These are phyloP conservation scores for Chlorella sp. DNA, from an alignment of 139 green algal genomes.

Conservation along the genomic window DNA sequence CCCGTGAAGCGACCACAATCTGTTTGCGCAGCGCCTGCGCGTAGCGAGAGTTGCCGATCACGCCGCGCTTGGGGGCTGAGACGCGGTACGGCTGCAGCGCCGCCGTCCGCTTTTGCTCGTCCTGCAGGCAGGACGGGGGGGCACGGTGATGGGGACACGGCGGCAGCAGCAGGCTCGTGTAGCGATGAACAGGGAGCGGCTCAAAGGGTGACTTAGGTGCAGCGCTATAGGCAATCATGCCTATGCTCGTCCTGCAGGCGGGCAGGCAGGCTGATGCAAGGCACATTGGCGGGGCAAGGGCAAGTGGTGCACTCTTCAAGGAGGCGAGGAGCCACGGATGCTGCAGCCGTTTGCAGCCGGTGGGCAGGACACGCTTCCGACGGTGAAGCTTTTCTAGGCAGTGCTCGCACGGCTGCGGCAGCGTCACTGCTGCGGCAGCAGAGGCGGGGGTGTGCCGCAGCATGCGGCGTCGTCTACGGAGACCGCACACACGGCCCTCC, in stretches of 20 bases:
- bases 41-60: conserved; percentile 72
- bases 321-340: no score
- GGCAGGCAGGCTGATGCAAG: neutral
- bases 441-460: neutral
- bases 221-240: no score
- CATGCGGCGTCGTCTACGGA: neutral
- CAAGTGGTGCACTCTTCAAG: neutral
- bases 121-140: conserved; percentile 9
- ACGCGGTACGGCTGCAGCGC: conserved; percentile 68
- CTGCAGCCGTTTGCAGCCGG: no score
- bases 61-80: conserved; percentile 56
- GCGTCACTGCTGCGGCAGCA: neutral
- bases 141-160: neutral
- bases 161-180: no score
- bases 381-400: no score
- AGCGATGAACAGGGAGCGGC: no score
- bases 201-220: no score
- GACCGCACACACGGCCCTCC: neutral
- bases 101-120: conserved; percentile 43
- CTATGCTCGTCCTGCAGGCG: neutral
- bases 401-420: neutral
- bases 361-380: no score
- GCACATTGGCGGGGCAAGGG: neutral
- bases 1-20: conserved; percentile 58
- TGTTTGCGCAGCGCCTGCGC: conserved; percentile 58